Base-by-base conservation (phyloP, 108 stramenopile species). In the Skeletonema tropicum region DNA sequence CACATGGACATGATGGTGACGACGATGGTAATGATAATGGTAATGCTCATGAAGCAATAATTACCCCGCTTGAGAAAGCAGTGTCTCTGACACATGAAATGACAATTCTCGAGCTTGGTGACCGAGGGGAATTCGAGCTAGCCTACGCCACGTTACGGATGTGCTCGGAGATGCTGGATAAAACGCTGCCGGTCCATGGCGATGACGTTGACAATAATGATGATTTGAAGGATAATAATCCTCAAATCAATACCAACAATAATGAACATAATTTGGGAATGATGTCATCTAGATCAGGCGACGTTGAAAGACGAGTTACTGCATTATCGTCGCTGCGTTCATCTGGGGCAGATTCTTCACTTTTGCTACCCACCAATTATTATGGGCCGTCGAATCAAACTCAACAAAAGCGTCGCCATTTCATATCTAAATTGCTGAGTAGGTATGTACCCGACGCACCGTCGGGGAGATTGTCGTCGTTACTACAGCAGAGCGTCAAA, bases 401-500 rank as follows among this genome's bases (percentile, higher is more conserved):
- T 10, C 72, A 80, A 68, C 77, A 89, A 71, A 71, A 77, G 49
- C 84, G 92, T 41, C 88, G 96, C n/a, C 78, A 90, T 33, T 70
- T 79, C 30, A 70, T 97, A 29, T 94, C 87, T 2, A 83, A 85
- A 39, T 49, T 66, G 45, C 52, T 97, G 26, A 76, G 74, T 60
- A 70, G 76, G n/a, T 62, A 41, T 42, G 74, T 90, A 0, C 91
- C 89, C 13, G 79, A 87, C 21, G 86, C 90, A 14, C 95, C 96
- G 4, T 61, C 87, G 52, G 80, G 85, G 32, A 83, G 96, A 48
- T 84, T 99, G 13, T 63, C 86, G 25, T 70, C 88, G n/a, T 77
- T 99, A 68, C 46, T 99, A 25, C 94, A 96, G 46, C 95, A 97
- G 71, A 96, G 97, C 2, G 74, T 97, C 19, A 90, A 94, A 68